Base-by-base conservation (phyloP, 148 eudicot species). In the Camellia japonica region DNA sequence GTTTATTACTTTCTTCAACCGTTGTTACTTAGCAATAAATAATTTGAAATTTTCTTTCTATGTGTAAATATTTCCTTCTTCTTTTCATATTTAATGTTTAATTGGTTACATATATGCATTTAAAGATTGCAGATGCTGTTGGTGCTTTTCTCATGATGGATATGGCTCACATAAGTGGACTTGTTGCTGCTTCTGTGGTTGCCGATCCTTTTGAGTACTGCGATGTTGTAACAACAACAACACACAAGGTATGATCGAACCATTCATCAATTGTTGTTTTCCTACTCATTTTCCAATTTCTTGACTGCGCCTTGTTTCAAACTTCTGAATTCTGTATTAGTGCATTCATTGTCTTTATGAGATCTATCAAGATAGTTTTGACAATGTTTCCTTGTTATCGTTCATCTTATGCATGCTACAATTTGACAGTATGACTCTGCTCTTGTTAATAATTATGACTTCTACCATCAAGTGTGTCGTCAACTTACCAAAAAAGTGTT, bases 81-180 rank as follows among this genome's bases (percentile, higher is more conserved):
- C 23, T 43, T 12, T 79, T 65, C 60, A 62, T 43, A 73, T 20
- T 20, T 7, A 68, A 10, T 42, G 9, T 60, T 80, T 82, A 73
- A 83, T 75, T 77, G 71, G 71, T 68, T 79, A 5, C 47, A 19
- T 59, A 76, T 52, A 30, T 70, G n/a, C n/a, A 75, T 47, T 52
- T 14, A 44, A 41, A 92, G 97, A 94, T 94, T 83, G 98, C 95
- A 73, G 97, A 93, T 89, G 71, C 90, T 80, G 93, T 88, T 80
- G 97, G 95, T 63, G 95, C 98, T 83, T 93, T 95, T 76, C 94
- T 95, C 74, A 91, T 95, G 97, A 90, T 90, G 93, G 98, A 95
- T 80, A 95, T 95, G 98, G 98, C 98, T 69, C 98, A 95, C 81
- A 95, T 93, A 76, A 95, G 97, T 86, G 98, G 98, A 41, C 98